A percentile compares a stretch with the other conserved stretches of the same genome.
Conservation (phyloP, 495 filamentous ascomycete genomes). For the Neurospora africana region DNA sequence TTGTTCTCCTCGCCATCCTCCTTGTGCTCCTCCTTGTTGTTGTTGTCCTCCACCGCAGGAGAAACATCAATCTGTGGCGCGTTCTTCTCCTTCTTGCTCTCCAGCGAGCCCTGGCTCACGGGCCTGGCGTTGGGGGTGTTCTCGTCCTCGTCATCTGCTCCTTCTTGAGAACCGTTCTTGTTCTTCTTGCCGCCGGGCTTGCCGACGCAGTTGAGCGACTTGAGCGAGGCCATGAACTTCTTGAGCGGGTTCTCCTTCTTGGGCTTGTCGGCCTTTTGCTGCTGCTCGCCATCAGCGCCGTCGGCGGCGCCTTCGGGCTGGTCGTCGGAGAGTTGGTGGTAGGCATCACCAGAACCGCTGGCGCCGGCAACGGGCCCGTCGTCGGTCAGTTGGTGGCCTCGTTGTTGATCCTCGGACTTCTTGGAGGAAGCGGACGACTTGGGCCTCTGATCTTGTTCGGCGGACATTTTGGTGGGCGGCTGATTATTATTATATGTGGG, state of each 20-base stretch:
- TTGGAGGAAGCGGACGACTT: background rate
- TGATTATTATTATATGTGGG: background rate
- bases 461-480: background rate
- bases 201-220: background rate
- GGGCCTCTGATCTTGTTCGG: background rate
- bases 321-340: background rate
- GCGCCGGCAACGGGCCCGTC: background rate
- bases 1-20: background rate
- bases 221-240: background rate
- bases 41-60: background rate
- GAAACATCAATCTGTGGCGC: background rate
- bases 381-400: background rate
- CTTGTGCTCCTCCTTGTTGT: background rate
- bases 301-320: background rate
- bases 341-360: background rate
- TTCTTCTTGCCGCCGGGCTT: background rate
- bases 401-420: background rate
- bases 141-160: background rate
- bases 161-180: background rate
- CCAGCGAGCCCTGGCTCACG: background rate
- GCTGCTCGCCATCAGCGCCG: background rate
- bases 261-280: background rate
- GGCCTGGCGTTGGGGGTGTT: background rate
- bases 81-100: background rate
- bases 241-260: background rate